Evolutionary conservation across 2,329 filamentous ascomycete genomes (phyloP).

Genomic region (Periconia sp.): DNA sequence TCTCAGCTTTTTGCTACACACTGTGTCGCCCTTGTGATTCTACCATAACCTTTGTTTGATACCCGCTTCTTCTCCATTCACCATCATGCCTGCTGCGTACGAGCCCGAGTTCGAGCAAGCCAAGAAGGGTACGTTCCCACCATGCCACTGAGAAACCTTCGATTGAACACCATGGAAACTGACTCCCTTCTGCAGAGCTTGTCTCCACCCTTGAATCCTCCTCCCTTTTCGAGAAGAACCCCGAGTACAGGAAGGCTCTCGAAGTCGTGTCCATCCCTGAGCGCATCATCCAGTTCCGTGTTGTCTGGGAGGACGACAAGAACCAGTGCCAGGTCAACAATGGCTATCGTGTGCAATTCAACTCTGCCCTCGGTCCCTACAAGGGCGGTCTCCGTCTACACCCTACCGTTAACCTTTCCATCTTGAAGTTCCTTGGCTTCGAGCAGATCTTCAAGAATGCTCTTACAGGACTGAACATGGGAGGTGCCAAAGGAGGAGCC

Average conservation of each 20-base stretch:
- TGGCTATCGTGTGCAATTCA: conserved; percentile 97
- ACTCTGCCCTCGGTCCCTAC: conserved; percentile 95
- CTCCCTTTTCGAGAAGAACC: conserved; percentile 88
- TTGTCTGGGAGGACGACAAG: conserved; percentile 95
- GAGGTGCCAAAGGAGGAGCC: conserved; percentile 94
- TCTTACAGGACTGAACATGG: conserved; percentile 91
- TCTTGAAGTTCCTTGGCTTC: conserved; percentile 96
- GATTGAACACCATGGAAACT: conserved; percentile 16
- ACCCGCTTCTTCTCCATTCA: conserved; percentile 1
- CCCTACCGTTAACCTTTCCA: conserved; percentile 75
- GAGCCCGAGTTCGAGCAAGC: conserved; percentile 99
- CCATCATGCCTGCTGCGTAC: conserved; percentile 56
- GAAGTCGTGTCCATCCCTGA: conserved; percentile 86
- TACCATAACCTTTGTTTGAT: not conserved
- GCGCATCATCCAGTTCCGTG: conserved; percentile 95
- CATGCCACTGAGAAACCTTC: not conserved
- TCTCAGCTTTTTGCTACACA: conserved; percentile 8
- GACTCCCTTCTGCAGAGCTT: conserved; percentile 65
- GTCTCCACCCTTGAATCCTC: conserved; percentile 92
- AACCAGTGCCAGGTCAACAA: conserved; percentile 88
- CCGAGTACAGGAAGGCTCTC: conserved; percentile 90
- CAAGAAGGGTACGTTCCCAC: conserved; percentile 74
- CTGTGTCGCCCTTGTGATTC: not conserved
- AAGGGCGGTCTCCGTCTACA: conserved; percentile 97
- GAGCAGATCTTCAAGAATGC: conserved; percentile 99